These are phyloP conservation scores for Scenedesmus sp. DNA, from an alignment of 163 green algal genomes.

Conservation along the genomic window DNA sequence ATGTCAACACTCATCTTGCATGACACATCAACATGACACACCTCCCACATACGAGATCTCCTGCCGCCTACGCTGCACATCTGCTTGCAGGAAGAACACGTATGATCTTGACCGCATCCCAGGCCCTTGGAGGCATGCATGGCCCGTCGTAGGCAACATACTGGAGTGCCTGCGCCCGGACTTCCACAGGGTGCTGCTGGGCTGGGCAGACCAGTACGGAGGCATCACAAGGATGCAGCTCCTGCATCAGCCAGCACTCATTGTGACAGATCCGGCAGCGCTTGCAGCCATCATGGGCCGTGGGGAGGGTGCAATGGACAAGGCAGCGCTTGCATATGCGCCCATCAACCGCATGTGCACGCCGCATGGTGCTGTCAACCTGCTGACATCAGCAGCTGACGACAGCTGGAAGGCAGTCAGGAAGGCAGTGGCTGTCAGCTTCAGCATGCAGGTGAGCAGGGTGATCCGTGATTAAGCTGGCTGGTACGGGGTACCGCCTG, in stretches of 20 bases:
- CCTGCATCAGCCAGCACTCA: constrained; percentile 57
- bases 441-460: constrained; percentile 56
- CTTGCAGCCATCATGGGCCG: constrained; percentile 64
- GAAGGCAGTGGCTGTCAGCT: constrained; percentile 69
- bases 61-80: not conserved
- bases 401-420: constrained; percentile 65
- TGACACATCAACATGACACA: not conserved
- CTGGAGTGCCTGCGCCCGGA: constrained; percentile 60
- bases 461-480: not conserved
- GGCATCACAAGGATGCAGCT: constrained; percentile 55
- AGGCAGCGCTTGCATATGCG: constrained; percentile 58
- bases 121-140: constrained; percentile 55
- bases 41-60: not conserved
- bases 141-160: constrained; percentile 65
- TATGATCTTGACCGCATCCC: constrained; percentile 62
- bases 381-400: constrained; percentile 68
- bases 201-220: constrained; percentile 39
- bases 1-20: not conserved
- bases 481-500: too few relatives aligned
- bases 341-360: constrained; percentile 61
- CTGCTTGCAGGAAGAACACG: not conserved
- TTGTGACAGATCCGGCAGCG: constrained; percentile 64
- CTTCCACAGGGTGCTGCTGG: constrained; percentile 54
- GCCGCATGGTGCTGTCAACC: constrained; percentile 58
- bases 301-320: constrained; percentile 63